phyloP scores from a whole-genome alignment of 1,284 basidiomycete species.

The Leccinum pachyderme region DNA sequence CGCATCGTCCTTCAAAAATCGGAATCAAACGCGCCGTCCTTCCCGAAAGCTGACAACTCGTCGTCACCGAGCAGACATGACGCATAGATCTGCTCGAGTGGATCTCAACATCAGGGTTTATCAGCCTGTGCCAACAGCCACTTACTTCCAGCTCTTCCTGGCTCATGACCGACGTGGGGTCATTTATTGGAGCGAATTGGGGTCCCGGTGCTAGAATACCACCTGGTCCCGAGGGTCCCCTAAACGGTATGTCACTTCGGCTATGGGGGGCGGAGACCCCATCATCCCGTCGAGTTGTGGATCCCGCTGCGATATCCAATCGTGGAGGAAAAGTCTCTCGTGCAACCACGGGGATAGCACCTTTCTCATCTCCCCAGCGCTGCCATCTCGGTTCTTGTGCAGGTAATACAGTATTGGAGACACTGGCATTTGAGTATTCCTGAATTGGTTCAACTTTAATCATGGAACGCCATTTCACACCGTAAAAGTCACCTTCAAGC shows the following conservation, averaged over 20 bases:
- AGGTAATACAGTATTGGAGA: neutral
- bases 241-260: neutral
- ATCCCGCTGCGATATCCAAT: neutral
- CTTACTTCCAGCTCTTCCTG: conserved; percentile 28
- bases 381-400: neutral
- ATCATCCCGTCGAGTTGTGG: neutral
- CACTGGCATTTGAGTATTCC: conserved; percentile 21
- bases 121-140: neutral
- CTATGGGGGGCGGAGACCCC: neutral
- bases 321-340: neutral
- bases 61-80: conserved; percentile 24
- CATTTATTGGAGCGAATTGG: neutral
- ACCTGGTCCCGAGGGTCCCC: neutral
- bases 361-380: neutral
- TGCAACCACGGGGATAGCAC: neutral
- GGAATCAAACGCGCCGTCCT: conserved; percentile 29
- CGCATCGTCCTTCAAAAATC: conserved; percentile 19
- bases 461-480: neutral
- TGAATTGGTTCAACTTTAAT: conserved; percentile 14
- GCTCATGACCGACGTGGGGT: neutral
- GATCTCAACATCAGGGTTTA: conserved; percentile 2
- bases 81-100: conserved; percentile 22
- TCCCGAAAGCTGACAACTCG: conserved; percentile 20
- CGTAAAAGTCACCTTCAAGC: conserved; percentile 22
- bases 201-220: neutral